A percentile compares a stretch with the other conserved stretches of the same genome.
phyloP scores from a whole-genome alignment of 805 yeast genomes.

The Metschnikowia shivogae region DNA sequence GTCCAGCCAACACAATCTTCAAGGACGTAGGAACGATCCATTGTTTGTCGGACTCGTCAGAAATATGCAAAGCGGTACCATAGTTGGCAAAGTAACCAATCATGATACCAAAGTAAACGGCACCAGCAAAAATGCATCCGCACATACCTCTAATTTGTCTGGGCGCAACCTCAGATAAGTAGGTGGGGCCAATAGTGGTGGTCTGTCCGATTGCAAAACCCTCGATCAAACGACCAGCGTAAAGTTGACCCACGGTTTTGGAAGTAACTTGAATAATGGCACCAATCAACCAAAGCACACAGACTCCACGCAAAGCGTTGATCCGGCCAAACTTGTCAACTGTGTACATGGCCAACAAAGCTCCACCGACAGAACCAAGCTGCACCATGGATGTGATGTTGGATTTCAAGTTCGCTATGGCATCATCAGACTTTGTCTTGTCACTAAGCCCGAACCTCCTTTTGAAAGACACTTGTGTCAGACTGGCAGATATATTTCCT shows the following conservation, averaged over 20 bases:
- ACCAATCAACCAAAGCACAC: slow-evolving; percentile 36
- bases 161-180: slow-evolving; percentile 52
- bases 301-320: slow-evolving; percentile 42
- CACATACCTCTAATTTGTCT: slow-evolving; percentile 49
- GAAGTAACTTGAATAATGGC: slow-evolving; percentile 49
- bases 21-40: slow-evolving; percentile 53
- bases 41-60: slow-evolving; percentile 33
- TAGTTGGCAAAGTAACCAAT: slow-evolving; percentile 45
- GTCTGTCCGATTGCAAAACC: slow-evolving; percentile 58
- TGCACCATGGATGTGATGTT: slow-evolving; percentile 59
- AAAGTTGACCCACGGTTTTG: slow-evolving; percentile 44
- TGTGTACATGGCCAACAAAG: slow-evolving; percentile 44
- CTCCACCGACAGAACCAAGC: slow-evolving; percentile 52
- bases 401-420: slow-evolving; percentile 45
- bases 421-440: slow-evolving; percentile 26
- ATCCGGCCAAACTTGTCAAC: slow-evolving; percentile 52
- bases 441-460: slow-evolving; percentile 43
- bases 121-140: slow-evolving; percentile 52
- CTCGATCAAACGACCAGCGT: slow-evolving; percentile 53
- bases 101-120: slow-evolving; percentile 53
- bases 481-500: slow-evolving; percentile 46
- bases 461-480: slow-evolving; percentile 42
- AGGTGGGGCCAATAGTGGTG: slow-evolving; percentile 50
- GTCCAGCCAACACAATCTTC: slow-evolving; percentile 47
- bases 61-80: slow-evolving; percentile 47